Percentiles rank a stretch among this genome's conserved stretches.
These are phyloP conservation scores for Niveomyces coronatus DNA, from an alignment of 2,329 filamentous ascomycete genomes.

Conservation along the genomic window DNA sequence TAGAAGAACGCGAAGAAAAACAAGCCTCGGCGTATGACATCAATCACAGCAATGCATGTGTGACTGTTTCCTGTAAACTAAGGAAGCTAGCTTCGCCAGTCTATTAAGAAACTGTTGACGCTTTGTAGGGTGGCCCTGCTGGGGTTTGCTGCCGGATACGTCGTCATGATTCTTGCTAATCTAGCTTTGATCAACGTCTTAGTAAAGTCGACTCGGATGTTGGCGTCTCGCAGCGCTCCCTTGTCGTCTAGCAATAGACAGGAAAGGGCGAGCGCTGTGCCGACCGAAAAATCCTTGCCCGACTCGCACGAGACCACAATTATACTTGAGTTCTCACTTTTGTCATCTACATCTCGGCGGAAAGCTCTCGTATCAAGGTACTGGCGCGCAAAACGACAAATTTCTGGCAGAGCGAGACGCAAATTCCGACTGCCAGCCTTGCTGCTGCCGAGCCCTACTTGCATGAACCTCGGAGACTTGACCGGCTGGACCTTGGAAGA, in stretches of 20 bases:
- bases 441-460: conserved; percentile 56
- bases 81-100: conserved; percentile 26
- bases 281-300: conserved; percentile 72
- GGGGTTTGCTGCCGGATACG: conserved; percentile 70
- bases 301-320: conserved; percentile 61
- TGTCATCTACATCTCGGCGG: too few species aligned
- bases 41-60: too few species aligned
- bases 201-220: conserved; percentile 35
- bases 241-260: conserved; percentile 62
- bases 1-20: too few species aligned
- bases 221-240: conserved; percentile 33
- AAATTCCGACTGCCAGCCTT: conserved; percentile 79
- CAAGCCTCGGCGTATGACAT: too few species aligned
- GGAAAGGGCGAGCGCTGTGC: conserved; percentile 62
- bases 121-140: conserved; percentile 79
- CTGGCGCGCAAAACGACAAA: conserved; percentile 44
- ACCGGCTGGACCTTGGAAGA: conserved; percentile 35
- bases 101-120: conserved; percentile 84
- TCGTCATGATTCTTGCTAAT: conserved; percentile 73
- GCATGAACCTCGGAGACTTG: conserved; percentile 28
- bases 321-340: background rate
- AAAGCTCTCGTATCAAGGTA: conserved; percentile 23
- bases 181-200: conserved; percentile 70
- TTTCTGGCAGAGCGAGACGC: conserved; percentile 55
- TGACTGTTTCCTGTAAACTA: background rate